Percentiles rank a stretch among this genome's conserved stretches.
phyloP scores from a whole-genome alignment of 192 early-diverging fungal species.

The Martensiomyces pterosporus region DNA sequence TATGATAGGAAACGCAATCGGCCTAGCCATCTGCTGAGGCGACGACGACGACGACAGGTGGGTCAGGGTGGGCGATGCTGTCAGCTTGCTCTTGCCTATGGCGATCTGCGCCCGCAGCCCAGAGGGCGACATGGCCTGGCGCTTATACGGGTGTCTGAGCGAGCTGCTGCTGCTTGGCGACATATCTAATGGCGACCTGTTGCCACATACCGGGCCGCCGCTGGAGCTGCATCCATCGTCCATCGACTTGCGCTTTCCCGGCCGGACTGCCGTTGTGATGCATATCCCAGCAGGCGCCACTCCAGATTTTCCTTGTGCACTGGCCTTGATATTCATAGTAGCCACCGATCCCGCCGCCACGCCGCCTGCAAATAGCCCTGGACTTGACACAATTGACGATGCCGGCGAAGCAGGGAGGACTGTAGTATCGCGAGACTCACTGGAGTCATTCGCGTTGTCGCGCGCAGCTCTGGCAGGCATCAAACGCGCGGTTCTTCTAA shows the following conservation, averaged over 20 bases:
- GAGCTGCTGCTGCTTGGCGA: constrained; percentile 1
- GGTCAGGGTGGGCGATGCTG: constrained; percentile 2
- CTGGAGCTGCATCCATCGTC: constrained; percentile 22
- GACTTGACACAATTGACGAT: constrained; percentile 27
- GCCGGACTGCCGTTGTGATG: constrained; percentile 5
- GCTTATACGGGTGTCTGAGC: constrained; percentile 26
- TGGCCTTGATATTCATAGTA: too few relatives aligned
- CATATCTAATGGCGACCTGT: constrained; percentile 3
- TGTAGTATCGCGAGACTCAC: too few relatives aligned
- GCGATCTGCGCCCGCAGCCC: constrained; percentile 36
- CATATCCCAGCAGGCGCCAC: too few relatives aligned
- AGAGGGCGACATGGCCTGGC: constrained; percentile 46
- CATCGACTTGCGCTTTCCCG: constrained; percentile 32
- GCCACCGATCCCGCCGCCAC: neutral
- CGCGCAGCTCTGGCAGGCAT: neutral
- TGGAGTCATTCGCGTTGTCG: too few relatives aligned
- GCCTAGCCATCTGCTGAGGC: constrained; percentile 20
- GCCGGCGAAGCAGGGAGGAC: constrained; percentile 28
- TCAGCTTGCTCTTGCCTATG: constrained; percentile 9
- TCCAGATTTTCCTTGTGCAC: too few relatives aligned
- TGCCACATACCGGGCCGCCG: too few relatives aligned
- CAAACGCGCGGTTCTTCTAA: too few relatives aligned
- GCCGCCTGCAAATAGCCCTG: constrained; percentile 8
- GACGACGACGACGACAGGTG: constrained; percentile 28
- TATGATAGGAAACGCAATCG: constrained; percentile 5